Conservation (phyloP, 192 early-diverging fungal species). For the Umbelopsis ramanniana region DNA sequence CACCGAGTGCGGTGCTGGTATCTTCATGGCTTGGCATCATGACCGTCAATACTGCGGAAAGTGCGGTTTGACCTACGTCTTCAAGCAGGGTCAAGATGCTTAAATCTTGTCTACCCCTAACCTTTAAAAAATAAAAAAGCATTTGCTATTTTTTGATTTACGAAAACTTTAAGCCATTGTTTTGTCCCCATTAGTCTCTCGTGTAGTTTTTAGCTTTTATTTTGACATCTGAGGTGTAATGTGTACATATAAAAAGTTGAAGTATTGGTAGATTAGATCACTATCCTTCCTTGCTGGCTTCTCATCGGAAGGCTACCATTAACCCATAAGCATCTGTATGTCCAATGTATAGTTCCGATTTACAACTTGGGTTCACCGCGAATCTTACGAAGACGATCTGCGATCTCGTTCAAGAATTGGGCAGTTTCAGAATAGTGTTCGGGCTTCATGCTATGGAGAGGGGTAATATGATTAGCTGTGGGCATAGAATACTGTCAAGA, state of each 20-base stretch:
- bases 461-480: background rate
- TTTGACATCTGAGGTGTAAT: background rate
- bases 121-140: background rate
- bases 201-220: background rate
- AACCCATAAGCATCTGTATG: background rate
- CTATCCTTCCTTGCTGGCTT: background rate
- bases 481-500: background rate
- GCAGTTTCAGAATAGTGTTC: conserved; percentile 87
- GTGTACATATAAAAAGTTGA: background rate
- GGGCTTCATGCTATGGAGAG: conserved; percentile 55
- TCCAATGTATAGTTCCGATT: background rate
- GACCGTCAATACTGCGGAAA: conserved; percentile 99
- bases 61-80: conserved; percentile 96
- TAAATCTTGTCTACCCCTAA: background rate
- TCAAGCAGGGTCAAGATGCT: conserved; percentile 57
- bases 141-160: conserved; percentile 1
- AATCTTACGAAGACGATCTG: conserved; percentile 54
- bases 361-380: conserved; percentile 18
- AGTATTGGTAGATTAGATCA: background rate
- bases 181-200: background rate
- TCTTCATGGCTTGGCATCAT: conserved; percentile 98
- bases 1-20: conserved; percentile 96
- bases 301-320: background rate
- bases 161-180: background rate
- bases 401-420: conserved; percentile 88